Evolutionary conservation across 140 eudicot species (phyloP), one percentile per base, ranked within the genome.

Genomic region (Senecio squalidus): DNA sequence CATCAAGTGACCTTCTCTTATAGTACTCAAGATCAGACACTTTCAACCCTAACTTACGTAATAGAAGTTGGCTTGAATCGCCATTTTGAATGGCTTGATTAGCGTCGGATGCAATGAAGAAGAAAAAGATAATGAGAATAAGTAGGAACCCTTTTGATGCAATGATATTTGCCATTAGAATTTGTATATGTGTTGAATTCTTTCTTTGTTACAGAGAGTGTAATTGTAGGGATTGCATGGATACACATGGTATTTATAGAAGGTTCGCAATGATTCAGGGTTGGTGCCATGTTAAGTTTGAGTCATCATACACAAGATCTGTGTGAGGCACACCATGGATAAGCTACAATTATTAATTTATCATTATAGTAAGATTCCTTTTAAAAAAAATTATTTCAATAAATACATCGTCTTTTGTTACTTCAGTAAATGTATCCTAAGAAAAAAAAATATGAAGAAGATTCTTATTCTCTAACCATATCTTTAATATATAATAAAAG

Each of bases 1-100:
- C 70, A 53, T 36, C 63, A 31, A 78, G 75, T 2, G 80, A 74
- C 55, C 89, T 63, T 58, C 78, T 71, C 41, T 61, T 56, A 14
- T 71, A 78, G n/a, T 67, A 40, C 53, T 78, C 77, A 24, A 78
- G 76, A 27, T 73, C 62, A 4, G 66, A 43, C 36, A 17, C 31
- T 24, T 70, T 67, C 18, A 71, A 31, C 50, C 80, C 82, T 47
- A 71, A 34, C 48, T 74, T 73, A 29, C 60, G 72, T 69, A 70
- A 6, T 30, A 75, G 16, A 43, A 74, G 76, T 46, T 68, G 66
- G 46, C 55, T 68, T 51, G 70, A 33, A 48, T 58, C 16, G 0
- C 16, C 45, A 45, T 27, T 41, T 6, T 48, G 60, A 53, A 62
- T 15, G n/a, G 23, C 50, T 21, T 52, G 57, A 51, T 18, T 67